Conservation (phyloP, 2,329 filamentous ascomycete species). For the Colletotrichum caudatum region DNA sequence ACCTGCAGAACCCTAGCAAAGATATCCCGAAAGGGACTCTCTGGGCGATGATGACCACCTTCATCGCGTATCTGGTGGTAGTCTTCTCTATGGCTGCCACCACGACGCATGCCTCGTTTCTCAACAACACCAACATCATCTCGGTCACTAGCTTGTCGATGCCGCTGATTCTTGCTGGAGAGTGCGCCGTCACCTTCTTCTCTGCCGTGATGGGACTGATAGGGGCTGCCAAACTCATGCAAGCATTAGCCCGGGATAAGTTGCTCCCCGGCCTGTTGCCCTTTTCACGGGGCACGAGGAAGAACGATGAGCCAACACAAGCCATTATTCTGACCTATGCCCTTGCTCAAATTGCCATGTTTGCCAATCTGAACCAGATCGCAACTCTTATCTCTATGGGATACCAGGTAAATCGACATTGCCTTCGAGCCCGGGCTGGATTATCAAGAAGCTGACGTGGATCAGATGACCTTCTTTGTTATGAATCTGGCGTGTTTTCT, state of each 20-base stretch:
- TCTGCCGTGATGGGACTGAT: slow-evolving; percentile 90
- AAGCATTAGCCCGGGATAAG: slow-evolving; percentile 83
- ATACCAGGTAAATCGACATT: slow-evolving; percentile 71
- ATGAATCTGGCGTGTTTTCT: slow-evolving; percentile 90
- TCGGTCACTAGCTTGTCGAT: slow-evolving; percentile 84
- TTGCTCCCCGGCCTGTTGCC: slow-evolving; percentile 80
- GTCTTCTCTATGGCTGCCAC: slow-evolving; percentile 83
- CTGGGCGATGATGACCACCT: slow-evolving; percentile 80
- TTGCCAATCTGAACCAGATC: slow-evolving; percentile 88
- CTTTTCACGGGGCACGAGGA: slow-evolving; percentile 80
- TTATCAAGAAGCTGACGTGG: neutral
- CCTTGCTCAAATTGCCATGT: slow-evolving; percentile 82
- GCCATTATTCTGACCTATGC: slow-evolving; percentile 82
- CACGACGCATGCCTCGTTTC: slow-evolving; percentile 79
- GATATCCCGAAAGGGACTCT: slow-evolving; percentile 88
- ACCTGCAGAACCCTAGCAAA: slow-evolving; percentile 84
- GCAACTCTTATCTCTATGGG: slow-evolving; percentile 92
- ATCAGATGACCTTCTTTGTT: slow-evolving; percentile 87
- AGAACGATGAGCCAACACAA: slow-evolving; percentile 78
- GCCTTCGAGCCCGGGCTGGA: neutral
- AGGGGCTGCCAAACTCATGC: slow-evolving; percentile 84
- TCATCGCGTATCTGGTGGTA: slow-evolving; percentile 80
- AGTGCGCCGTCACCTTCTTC: slow-evolving; percentile 86
- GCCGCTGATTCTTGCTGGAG: slow-evolving; percentile 80
- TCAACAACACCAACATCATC: slow-evolving; percentile 82